Conservation (phyloP, 2,329 filamentous ascomycete species). For the Sporothrix globosa region DNA sequence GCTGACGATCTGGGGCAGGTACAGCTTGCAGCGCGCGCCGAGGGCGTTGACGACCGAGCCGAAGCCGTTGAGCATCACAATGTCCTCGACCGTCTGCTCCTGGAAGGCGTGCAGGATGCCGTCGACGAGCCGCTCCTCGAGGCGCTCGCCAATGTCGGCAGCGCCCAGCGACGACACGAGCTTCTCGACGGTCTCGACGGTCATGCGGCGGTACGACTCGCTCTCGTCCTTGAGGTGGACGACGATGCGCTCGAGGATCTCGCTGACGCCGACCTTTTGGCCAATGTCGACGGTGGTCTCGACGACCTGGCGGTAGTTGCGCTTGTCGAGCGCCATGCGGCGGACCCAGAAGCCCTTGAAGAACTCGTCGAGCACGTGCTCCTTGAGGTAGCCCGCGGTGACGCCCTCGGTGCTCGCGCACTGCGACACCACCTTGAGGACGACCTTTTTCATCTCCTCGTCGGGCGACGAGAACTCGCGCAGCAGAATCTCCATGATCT, state of each 20-base stretch:
- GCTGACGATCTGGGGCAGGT: constrained; percentile 93
- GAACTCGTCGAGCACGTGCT: constrained; percentile 92
- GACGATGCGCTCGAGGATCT: constrained; percentile 92
- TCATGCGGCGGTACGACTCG: constrained; percentile 98
- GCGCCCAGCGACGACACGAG: constrained; percentile 90
- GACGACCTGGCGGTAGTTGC: constrained; percentile 96
- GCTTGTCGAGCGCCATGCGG: constrained; percentile 94
- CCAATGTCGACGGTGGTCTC: constrained; percentile 97
- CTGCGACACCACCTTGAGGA: constrained; percentile 94
- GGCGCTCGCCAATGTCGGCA: constrained; percentile 86
- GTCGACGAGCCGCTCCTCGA: constrained; percentile 93
- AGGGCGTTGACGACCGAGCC: constrained; percentile 96
- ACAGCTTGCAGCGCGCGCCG: constrained; percentile 91
- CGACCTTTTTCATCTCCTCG: constrained; percentile 99
- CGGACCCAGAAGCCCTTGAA: constrained; percentile 99
- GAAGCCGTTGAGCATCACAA: constrained; percentile 95
- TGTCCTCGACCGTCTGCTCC: constrained; percentile 94
- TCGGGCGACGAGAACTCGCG: constrained; percentile 96
- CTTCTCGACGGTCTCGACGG: constrained; percentile 96
- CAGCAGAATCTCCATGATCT: constrained; percentile 98
- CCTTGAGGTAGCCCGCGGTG: constrained; percentile 90
- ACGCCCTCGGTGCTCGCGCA: constrained; percentile 94
- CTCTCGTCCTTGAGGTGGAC: constrained; percentile 97
- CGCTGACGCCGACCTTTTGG: constrained; percentile 95
- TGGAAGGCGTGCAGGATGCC: constrained; percentile 96